These are phyloP conservation scores for Tolypocladium sp. DNA, from an alignment of 2,329 filamentous ascomycete species.

Conservation along the genomic window DNA sequence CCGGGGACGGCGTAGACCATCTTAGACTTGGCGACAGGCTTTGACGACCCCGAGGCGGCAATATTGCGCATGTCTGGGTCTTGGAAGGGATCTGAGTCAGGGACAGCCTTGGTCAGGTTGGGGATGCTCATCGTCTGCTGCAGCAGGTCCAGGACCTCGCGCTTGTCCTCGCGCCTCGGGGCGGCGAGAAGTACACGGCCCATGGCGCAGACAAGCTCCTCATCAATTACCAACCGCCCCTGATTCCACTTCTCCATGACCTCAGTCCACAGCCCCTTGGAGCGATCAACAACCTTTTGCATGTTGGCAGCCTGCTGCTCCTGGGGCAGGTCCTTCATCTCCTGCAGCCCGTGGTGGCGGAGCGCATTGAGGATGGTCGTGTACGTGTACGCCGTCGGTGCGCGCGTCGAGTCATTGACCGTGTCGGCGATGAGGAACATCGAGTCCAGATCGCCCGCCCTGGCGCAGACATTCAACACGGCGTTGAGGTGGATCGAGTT, in stretches of 20 bases:
- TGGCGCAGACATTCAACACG: conserved; percentile 71
- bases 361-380: conserved; percentile 76
- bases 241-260: conserved; percentile 66
- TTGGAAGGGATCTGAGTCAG: conserved; percentile 7
- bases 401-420: conserved; percentile 53
- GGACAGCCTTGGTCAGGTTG: conserved; percentile 31
- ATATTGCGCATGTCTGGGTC: conserved; percentile 13
- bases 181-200: conserved; percentile 65
- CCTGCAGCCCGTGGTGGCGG: conserved; percentile 25
- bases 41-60: conserved; percentile 3
- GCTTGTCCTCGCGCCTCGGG: conserved; percentile 47
- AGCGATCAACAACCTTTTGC: conserved; percentile 50
- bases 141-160: conserved; percentile 66
- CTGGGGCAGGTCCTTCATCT: conserved; percentile 13
- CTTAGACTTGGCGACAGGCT: conserved; percentile 4
- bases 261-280: conserved; percentile 71
- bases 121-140: conserved; percentile 74
- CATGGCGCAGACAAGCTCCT: conserved; percentile 73
- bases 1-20: conserved; percentile 33
- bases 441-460: conserved; percentile 66
- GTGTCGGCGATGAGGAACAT: conserved; percentile 70
- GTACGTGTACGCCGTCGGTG: conserved; percentile 65
- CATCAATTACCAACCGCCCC: conserved; percentile 64
- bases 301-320: conserved; percentile 23
- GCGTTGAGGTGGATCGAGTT: conserved; percentile 83